phyloP scores from a whole-genome alignment of 2,329 filamentous ascomycete genomes.

The Trichoderma arundinaceum region DNA sequence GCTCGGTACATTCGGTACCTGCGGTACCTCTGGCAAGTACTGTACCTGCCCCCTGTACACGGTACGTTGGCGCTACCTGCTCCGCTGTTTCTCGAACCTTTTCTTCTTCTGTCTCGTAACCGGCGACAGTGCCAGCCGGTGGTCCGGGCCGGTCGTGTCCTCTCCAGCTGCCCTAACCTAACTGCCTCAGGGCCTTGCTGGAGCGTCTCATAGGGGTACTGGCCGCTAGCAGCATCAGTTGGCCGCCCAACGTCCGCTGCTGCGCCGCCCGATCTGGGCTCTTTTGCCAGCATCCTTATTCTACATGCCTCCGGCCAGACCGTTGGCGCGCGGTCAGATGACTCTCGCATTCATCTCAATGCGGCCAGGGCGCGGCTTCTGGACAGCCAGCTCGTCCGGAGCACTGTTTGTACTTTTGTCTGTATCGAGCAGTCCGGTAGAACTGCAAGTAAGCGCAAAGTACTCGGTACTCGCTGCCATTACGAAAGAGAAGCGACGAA shows the following conservation, averaged over 20 bases:
- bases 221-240: slow-evolving; percentile 24
- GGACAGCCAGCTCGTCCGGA: neutral
- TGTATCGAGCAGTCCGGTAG: neutral
- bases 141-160: slow-evolving; percentile 16
- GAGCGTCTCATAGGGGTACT: too few species aligned
- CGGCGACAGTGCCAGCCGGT: slow-evolving; percentile 24
- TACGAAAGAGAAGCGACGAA: slow-evolving; percentile 10
- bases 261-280: slow-evolving; percentile 8
- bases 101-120: slow-evolving; percentile 1
- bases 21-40: neutral
- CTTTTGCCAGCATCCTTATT: slow-evolving; percentile 15
- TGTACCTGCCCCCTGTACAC: slow-evolving; percentile 12
- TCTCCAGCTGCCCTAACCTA: too few species aligned
- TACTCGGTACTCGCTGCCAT: neutral
- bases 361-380: slow-evolving; percentile 2
- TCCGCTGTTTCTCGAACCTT: slow-evolving; percentile 25
- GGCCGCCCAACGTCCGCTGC: slow-evolving; percentile 19
- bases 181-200: too few species aligned
- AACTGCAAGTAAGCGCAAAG: neutral
- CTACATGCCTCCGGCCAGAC: slow-evolving; percentile 21
- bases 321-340: slow-evolving; percentile 28
- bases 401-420: too few species aligned
- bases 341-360: slow-evolving; percentile 24
- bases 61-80: neutral
- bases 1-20: slow-evolving; percentile 1